Evolutionary conservation across 2,329 filamentous ascomycete genomes (phyloP), one percentile per base, ranked within the genome.

Genomic region (Cordyceps tenuipes): DNA sequence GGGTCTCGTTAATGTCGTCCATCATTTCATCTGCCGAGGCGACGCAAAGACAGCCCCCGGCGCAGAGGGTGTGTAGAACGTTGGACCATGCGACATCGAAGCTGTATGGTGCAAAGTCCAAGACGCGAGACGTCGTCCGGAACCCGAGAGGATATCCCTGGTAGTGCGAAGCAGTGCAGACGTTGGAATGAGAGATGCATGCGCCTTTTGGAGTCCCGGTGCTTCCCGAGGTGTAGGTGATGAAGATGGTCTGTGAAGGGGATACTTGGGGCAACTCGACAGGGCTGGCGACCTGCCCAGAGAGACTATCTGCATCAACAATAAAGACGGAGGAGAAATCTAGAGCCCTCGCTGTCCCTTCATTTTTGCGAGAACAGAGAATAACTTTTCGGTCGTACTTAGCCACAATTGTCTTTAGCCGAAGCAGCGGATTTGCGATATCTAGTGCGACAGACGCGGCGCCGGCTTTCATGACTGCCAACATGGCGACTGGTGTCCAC

Each of bases 151-250:
- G 65, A 9, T 71, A 64, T 4, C 68, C 70, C 29, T 75, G 71
- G 12, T 74, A 73, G 17, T 73, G 59, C 15, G 73, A 70, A 36
- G 74, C 74, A 39, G 72, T 73, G 43, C 72, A 69, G 57, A 73
- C 74, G 57, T 76, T 74, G 23, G 64, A 67, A 59, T 78, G 75
- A 4, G 72, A 71, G 55, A 77, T 69, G 15, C 79, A 72, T 15
- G 81, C 78, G 21, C 80, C 80, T 66, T 83, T 83, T 0, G 81
- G 81, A 10, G 70, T 72, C 8, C 81, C 81, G 0, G 81, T 83
- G 46, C 76, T 81, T 36, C 81, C 81, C 1, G 80, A 82, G 8
- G 81, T 83, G 67, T 82, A 83, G 66, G 81, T 78, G 63, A 79
- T 77, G 49, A 69, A 71, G 58, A 69, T 23, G 15, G 50, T 53